Evolutionary conservation across 163 green algal genomes (phyloP), one percentile per base, ranked within the genome.

Genomic region (Scenedesmus sp.): DNA sequence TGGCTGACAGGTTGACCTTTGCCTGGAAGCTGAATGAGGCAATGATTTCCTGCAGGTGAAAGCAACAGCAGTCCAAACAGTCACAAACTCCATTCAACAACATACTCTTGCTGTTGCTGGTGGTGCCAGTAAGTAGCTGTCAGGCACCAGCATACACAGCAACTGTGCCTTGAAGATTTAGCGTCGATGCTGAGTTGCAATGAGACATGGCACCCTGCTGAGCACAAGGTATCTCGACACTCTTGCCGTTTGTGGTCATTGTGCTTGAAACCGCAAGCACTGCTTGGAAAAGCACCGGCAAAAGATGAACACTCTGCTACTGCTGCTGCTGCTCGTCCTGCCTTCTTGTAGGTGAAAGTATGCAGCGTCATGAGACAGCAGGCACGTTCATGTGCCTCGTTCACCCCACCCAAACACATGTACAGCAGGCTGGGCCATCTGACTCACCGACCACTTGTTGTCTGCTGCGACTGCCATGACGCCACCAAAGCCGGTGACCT

Each of bases 371-470:
- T 16, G 16, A 18, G 16, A 24, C 5, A n/a, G 30, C 30, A 37
- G 18, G 3, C 5, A 40, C 5, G 15, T 18, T 20, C 65, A 76
- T 40, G 4, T 76, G 65, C 26, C 65, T 5, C 6, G 6, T 3
- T 7, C 2, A 22, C 30, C 9, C 30, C 4, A 76, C 40, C n/a
- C n/a, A 30, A 30, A n/a, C 24, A 40, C 65, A 40, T 70, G 30
- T 10, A 80, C 5, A 44, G 37, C 72, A 81, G 15, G 9, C 72
- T 49, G 35, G 18, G 9, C 9, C 65, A 16, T 30, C 3, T 6
- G 18, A 35, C 85, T 76, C 53, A 90, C 85, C 85, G 22, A 2
- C 85, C 85, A 90, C 43, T 85, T 90, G 85, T 84, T 76, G 24
- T 76, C 85, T 53, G 44, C 85, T 42, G 85, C 83, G 30, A 89